phyloP scores from a whole-genome alignment of 805 yeast species.

The Wickerhamia fluorescens region DNA sequence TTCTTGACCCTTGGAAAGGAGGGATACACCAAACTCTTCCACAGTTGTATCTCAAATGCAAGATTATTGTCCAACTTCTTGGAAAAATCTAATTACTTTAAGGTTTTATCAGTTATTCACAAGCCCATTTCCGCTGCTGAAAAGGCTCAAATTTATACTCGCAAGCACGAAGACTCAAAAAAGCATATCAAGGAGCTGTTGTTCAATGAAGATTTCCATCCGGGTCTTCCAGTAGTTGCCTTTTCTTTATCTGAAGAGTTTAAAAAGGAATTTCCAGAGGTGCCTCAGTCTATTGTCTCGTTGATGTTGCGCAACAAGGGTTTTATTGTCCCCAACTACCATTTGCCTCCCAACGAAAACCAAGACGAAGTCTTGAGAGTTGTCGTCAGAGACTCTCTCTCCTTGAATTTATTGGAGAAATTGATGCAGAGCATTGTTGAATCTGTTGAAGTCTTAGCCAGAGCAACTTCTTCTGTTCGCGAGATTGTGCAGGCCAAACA shows the following conservation, averaged over 20 bases:
- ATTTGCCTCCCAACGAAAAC: constrained; percentile 57
- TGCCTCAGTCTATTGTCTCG: constrained; percentile 75
- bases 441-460: constrained; percentile 45
- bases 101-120: constrained; percentile 73
- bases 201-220: constrained; percentile 45
- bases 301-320: constrained; percentile 52
- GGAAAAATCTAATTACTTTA: constrained; percentile 60
- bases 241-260: constrained; percentile 64
- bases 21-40: constrained; percentile 64
- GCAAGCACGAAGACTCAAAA: constrained; percentile 8
- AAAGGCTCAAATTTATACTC: constrained; percentile 12
- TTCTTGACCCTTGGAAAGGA: constrained; percentile 61
- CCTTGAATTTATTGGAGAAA: constrained; percentile 35
- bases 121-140: constrained; percentile 34
- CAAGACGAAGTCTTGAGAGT: constrained; percentile 71
- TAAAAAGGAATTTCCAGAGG: constrained; percentile 56
- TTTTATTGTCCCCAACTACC: constrained; percentile 67
- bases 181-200: constrained; percentile 3
- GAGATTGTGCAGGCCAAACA: constrained; percentile 11
- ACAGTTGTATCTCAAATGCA: constrained; percentile 62
- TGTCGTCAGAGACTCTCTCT: constrained; percentile 68
- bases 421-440: constrained; percentile 51
- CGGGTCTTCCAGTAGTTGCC: constrained; percentile 87
- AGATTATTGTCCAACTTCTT: constrained; percentile 56
- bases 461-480: constrained; percentile 38